Percentiles rank a stretch among this genome's conserved stretches.
These are phyloP conservation scores for Picochlorum sp. DNA, from an alignment of 139 green algal genomes.

Conservation along the genomic window DNA sequence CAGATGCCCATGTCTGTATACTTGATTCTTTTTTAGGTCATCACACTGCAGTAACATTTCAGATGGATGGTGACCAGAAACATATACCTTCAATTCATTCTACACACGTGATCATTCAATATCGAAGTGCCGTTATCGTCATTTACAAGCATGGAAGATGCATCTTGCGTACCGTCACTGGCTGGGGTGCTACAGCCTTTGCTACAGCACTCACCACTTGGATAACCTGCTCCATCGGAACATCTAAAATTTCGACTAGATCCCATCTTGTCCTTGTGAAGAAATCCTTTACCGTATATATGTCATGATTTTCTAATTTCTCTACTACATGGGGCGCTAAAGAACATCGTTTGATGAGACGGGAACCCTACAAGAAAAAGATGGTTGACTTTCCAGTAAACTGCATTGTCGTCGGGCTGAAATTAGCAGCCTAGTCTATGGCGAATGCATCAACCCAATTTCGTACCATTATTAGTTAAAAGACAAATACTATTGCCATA, in stretches of 20 bases:
- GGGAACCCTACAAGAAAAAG: neutral
- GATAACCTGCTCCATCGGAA: conserved; percentile 6
- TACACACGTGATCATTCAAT: neutral
- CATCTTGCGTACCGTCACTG: neutral
- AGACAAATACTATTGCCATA: too few relatives aligned
- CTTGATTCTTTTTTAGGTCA: too few relatives aligned
- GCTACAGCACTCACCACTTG: conserved; percentile 4
- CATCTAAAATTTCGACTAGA: conserved; percentile 32
- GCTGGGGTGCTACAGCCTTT: neutral
- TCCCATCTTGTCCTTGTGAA: conserved; percentile 18
- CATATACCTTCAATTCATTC: too few relatives aligned
- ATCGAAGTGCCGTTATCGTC: too few relatives aligned
- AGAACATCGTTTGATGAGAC: conserved; percentile 7
- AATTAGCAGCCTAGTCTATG: too few relatives aligned
- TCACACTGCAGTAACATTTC: conserved; percentile 1
- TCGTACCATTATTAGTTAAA: too few relatives aligned
- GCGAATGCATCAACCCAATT: too few relatives aligned
- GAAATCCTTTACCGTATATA: conserved; percentile 16
- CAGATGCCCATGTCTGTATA: conserved; percentile 3
- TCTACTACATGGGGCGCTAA: conserved; percentile 4
- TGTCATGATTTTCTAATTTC: conserved; percentile 11
- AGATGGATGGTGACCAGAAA: too few relatives aligned
- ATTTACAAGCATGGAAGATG: neutral
- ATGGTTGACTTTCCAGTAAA: too few relatives aligned
- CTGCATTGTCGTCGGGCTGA: too few relatives aligned